Evolutionary conservation across 768 basidiomycete genomes (phyloP), one percentile per base, ranked within the genome.

Genomic region (Porphyrellus cyaneotinctus): DNA sequence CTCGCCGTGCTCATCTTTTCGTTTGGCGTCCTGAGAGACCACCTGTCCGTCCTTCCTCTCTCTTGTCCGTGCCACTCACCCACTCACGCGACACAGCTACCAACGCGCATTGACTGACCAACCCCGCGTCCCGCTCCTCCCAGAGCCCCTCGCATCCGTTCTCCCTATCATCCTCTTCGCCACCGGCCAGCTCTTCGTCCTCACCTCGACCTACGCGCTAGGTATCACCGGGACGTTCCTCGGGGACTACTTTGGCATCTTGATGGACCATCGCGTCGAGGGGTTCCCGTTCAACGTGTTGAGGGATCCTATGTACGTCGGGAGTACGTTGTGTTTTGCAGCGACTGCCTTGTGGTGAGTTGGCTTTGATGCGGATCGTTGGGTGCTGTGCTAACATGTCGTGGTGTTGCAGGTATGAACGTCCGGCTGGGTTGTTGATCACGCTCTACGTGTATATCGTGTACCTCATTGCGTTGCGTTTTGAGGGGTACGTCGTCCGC

Each of bases 221-320:
- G 95, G 95, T 2, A 73, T 97, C 61, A 97, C 95, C 3, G 95
- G 95, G 33, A 97, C 93, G 2, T 97, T 94, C 75, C 75, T 91
- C 42, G 88, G 74, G 2, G 88, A 88, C 65, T 91, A 91, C 65
- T 91, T 92, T 58, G 90, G 88, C 4, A 89, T 91, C 54, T 71
- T 90, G 57, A 93, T 88, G 92, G 84, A 91, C 63, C 77, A 85
- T 54, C 78, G 90, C 47, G 94, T 97, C n/a, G 87, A 93, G 63
- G 87, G 89, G 67, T 99, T 99, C 76, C 95, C 95, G 0, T 99
- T 97, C 78, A 95, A 95, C 66, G 79, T 97, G 43, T 77, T 95
- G 37, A 77, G 82, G 18, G 87, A 97, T 69, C 95, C 95, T 0
- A 99, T 99, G 95, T 98, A 99, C 65, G 88, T 93, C 42, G 95